Evolutionary conservation across 2,329 filamentous ascomycete genomes (phyloP).

Genomic region (Chalara sp.): DNA sequence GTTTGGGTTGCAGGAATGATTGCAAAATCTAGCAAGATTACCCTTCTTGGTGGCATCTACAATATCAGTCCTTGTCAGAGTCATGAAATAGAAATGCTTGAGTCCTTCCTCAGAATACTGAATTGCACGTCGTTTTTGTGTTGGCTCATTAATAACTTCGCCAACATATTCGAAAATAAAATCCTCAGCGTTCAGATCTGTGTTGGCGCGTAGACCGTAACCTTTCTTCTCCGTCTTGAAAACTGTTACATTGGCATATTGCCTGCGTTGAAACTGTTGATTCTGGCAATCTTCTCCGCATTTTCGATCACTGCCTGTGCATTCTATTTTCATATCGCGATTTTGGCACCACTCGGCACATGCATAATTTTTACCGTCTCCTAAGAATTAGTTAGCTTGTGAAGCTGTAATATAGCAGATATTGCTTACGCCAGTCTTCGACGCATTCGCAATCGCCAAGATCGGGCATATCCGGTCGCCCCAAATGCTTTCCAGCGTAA

Average conservation of each 20-base stretch:
- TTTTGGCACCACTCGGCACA: conserved; percentile 99
- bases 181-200: conserved; percentile 70
- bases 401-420: conserved; percentile 5
- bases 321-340: conserved; percentile 96
- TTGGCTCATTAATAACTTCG: conserved; percentile 90
- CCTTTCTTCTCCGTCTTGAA: conserved; percentile 99
- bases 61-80: conserved; percentile 90
- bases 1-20: conserved; percentile 97
- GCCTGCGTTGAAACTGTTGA: conserved; percentile 83
- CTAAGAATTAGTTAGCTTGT: conserved; percentile 36
- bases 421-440: conserved; percentile 84
- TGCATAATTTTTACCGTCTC: conserved; percentile 64
- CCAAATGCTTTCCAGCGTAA: conserved; percentile 87
- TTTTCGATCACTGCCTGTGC: conserved; percentile 72
- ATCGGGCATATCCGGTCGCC: conserved; percentile 81
- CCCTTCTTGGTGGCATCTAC: conserved; percentile 96
- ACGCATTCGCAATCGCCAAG: conserved; percentile 89
- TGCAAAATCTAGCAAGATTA: conserved; percentile 94
- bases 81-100: conserved; percentile 99
- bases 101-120: conserved; percentile 95
- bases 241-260: conserved; percentile 87
- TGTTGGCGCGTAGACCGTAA: conserved; percentile 80
- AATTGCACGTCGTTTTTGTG: conserved; percentile 82
- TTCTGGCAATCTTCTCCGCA: conserved; percentile 88
- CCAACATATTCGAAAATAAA: conserved; percentile 99